These are phyloP conservation scores for Tolypocladium tropicale DNA, from an alignment of 2,329 filamentous ascomycete species.

Conservation along the genomic window DNA sequence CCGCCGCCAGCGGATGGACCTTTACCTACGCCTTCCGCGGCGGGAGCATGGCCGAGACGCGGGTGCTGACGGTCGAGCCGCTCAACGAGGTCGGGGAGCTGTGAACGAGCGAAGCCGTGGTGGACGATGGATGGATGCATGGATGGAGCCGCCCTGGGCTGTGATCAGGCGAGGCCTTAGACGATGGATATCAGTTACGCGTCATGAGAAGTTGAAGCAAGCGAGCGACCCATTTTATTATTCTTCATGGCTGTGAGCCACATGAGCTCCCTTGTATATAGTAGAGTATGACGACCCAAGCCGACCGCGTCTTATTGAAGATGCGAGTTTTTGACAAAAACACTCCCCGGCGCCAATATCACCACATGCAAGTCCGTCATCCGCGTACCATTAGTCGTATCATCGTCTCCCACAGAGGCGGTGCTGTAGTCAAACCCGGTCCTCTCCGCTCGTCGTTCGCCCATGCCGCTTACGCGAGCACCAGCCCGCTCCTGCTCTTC, in stretches of 20 bases:
- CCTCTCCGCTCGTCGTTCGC: background rate
- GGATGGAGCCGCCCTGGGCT: no score
- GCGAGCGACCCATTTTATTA: background rate
- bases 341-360: background rate
- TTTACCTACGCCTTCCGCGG: conserved; percentile 43
- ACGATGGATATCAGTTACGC: background rate
- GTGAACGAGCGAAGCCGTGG: background rate
- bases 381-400: background rate
- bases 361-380: background rate
- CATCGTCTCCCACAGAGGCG: background rate
- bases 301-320: background rate
- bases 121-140: no score
- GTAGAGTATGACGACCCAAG: no score
- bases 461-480: conserved; percentile 13
- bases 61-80: conserved; percentile 29
- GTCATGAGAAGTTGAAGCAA: background rate
- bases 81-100: background rate
- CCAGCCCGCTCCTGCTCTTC: conserved; percentile 21
- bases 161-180: no score
- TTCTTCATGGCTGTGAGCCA: no score
- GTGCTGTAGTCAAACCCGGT: background rate
- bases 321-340: background rate
- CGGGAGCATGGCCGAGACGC: conserved; percentile 32
- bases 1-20: conserved; percentile 41
- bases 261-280: background rate